Conservation (phyloP, 352 stramenopile species). For the Globisporangium lucens region DNA sequence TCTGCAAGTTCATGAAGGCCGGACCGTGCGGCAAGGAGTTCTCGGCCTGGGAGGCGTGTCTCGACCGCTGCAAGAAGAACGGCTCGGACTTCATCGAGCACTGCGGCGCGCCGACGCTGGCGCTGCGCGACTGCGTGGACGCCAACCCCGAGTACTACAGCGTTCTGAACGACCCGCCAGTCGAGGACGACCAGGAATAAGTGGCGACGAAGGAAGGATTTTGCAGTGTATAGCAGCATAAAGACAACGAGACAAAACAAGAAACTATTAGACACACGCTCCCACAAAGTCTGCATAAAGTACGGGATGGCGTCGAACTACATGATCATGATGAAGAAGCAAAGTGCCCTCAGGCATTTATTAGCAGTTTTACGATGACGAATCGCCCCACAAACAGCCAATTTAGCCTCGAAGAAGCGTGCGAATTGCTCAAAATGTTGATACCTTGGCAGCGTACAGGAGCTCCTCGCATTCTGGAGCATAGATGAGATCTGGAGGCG, state of each 20-base stretch:
- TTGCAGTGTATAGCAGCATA: not conserved
- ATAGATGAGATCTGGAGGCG: not conserved
- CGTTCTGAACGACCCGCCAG: constrained; percentile 62
- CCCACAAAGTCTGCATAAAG: not conserved
- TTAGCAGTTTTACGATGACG: constrained; percentile 8
- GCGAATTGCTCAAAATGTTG: not conserved
- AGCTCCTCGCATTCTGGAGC: not conserved
- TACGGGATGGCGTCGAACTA: too few relatives aligned
- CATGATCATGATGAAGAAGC: too few relatives aligned
- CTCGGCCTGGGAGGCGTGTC: constrained; percentile 77
- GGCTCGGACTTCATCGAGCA: constrained; percentile 78
- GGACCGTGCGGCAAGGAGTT: constrained; percentile 80
- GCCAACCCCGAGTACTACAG: constrained; percentile 88
- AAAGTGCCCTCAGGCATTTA: not conserved
- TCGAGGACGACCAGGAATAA: constrained; percentile 33
- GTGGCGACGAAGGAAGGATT: constrained; percentile 2
- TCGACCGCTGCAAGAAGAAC: constrained; percentile 69
- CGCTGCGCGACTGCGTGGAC: constrained; percentile 82
- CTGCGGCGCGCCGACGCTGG: constrained; percentile 72
- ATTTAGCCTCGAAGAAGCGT: not conserved
- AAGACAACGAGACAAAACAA: not conserved
- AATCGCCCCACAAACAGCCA: not conserved
- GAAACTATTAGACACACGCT: not conserved
- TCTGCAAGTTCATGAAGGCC: constrained; percentile 91
- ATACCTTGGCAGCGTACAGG: not conserved